Percentiles rank a stretch among this genome's conserved stretches.
phyloP scores from a whole-genome alignment of 2,329 filamentous ascomycete species.

The Cylindrodendrum hubeiense region DNA sequence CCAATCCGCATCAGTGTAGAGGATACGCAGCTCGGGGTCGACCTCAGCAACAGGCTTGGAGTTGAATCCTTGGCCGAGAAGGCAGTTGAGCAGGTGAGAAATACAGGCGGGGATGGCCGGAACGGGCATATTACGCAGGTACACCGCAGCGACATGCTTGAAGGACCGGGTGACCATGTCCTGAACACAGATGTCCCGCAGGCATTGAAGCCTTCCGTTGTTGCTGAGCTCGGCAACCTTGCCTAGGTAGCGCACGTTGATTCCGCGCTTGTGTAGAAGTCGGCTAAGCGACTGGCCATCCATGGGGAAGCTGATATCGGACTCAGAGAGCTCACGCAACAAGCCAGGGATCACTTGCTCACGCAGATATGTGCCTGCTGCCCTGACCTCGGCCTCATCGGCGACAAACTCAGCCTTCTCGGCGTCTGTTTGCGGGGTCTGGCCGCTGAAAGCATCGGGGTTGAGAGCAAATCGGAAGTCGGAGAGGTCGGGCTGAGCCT shows the following conservation, averaged over 20 bases:
- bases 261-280: slow-evolving; percentile 94
- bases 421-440: slow-evolving; percentile 87
- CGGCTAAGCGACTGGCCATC: slow-evolving; percentile 92
- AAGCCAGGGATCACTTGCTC: slow-evolving; percentile 86
- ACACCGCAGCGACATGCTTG: slow-evolving; percentile 88
- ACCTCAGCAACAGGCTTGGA: slow-evolving; percentile 81
- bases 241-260: slow-evolving; percentile 97
- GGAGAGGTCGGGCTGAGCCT: slow-evolving; percentile 82
- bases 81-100: slow-evolving; percentile 92
- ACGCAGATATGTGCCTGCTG: slow-evolving; percentile 83
- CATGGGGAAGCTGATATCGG: slow-evolving; percentile 97
- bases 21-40: slow-evolving; percentile 77
- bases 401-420: slow-evolving; percentile 86
- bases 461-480: slow-evolving; percentile 91
- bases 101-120: slow-evolving; percentile 84
- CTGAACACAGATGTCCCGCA: slow-evolving; percentile 83
- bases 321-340: slow-evolving; percentile 87
- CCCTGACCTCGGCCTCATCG: slow-evolving; percentile 90
- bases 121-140: slow-evolving; percentile 83
- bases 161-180: slow-evolving; percentile 97
- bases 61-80: slow-evolving; percentile 84
- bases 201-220: slow-evolving; percentile 79
- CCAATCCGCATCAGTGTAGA: slow-evolving; percentile 87
- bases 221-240: slow-evolving; percentile 79
- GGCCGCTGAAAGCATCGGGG: slow-evolving; percentile 94